Percentiles rank a stretch among this genome's conserved stretches.
These are phyloP conservation scores for Batrachochytrium dendrobatidis DNA, from an alignment of 371 early-diverging fungal species.

Conservation along the genomic window DNA sequence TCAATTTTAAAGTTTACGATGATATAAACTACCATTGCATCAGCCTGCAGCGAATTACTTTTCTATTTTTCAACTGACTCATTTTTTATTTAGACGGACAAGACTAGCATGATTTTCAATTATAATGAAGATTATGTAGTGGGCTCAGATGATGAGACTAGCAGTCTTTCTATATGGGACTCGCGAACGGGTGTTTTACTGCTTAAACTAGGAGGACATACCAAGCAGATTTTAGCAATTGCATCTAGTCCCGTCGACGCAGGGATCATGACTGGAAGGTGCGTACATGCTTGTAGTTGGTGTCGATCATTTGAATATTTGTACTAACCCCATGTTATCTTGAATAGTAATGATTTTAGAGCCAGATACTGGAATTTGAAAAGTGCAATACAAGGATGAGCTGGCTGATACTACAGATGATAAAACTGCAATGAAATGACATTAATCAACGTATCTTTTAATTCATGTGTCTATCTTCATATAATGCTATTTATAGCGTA, in stretches of 20 bases:
- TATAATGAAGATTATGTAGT: conserved; percentile 74
- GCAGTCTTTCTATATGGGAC: conserved; percentile 30
- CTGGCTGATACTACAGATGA: no score
- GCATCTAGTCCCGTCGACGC: conserved; percentile 21
- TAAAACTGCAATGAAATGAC: no score
- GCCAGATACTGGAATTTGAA: conserved; percentile 25
- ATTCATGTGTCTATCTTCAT: no score
- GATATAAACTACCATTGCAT: not conserved
- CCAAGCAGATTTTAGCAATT: conserved; percentile 14
- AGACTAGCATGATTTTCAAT: conserved; percentile 46
- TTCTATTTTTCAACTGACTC: not conserved
- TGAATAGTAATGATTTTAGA: conserved; percentile 25
- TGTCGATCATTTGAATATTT: not conserved
- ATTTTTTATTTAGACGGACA: conserved; percentile 18
- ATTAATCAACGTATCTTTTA: no score
- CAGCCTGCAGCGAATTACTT: not conserved
- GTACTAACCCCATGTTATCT: not conserved
- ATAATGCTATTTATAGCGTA: no score
- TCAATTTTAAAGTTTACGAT: not conserved
- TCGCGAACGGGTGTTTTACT: conserved; percentile 25
- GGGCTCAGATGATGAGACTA: conserved; percentile 57
- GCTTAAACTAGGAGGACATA: conserved; percentile 5
- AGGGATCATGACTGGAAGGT: conserved; percentile 22
- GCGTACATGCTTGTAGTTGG: not conserved
- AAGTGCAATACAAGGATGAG: no score